phyloP scores from a whole-genome alignment of 2,329 filamentous ascomycete species.

The Xylariaceae sp. region DNA sequence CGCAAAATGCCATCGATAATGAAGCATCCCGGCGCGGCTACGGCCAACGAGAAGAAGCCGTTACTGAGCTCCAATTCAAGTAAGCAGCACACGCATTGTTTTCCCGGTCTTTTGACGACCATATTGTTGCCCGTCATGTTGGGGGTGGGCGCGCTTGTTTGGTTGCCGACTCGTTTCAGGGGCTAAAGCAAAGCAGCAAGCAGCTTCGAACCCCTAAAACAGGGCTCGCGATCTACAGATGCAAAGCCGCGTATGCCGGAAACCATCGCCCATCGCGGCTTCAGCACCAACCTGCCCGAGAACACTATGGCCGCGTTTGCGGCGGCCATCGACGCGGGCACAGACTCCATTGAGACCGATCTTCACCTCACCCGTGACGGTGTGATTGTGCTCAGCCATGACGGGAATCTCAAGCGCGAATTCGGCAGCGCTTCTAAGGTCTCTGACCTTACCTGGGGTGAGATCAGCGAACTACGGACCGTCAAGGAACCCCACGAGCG shows the following conservation, averaged over 20 bases:
- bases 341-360: constrained; percentile 83
- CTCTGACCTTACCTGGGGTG: constrained; percentile 69
- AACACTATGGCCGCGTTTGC: constrained; percentile 78
- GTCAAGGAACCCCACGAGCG: constrained; percentile 59
- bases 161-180: background rate
- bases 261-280: constrained; percentile 72
- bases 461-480: constrained; percentile 47
- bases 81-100: background rate
- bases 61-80: constrained; percentile 4
- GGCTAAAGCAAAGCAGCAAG: constrained; percentile 5
- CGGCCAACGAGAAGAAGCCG: constrained; percentile 7
- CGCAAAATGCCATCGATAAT: constrained; percentile 3
- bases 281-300: constrained; percentile 72
- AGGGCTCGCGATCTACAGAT: background rate
- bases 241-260: constrained; percentile 48
- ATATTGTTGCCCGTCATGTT: background rate
- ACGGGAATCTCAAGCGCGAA: constrained; percentile 71
- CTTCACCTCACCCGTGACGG: constrained; percentile 76
- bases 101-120: background rate
- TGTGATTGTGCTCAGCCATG: constrained; percentile 81
- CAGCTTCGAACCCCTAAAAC: background rate
- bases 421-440: constrained; percentile 71
- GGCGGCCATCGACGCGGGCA: constrained; percentile 60
- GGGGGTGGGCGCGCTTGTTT: no score
- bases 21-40: background rate